Conservation (phyloP, 2,329 filamentous ascomycete genomes). For the Calonectria montana region DNA sequence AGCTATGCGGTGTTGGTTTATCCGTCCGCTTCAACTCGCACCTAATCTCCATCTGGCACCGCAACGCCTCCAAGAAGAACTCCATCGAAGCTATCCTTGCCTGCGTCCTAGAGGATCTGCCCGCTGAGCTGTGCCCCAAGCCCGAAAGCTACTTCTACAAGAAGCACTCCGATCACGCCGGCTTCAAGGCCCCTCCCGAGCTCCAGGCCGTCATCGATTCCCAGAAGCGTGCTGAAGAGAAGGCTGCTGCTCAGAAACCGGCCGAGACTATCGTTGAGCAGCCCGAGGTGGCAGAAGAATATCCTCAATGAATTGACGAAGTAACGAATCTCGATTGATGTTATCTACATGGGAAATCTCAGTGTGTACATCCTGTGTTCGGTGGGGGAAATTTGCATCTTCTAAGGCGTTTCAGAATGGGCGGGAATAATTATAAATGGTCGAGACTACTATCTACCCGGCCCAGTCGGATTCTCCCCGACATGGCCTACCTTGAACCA, state of each 20-base stretch:
- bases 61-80: constrained; percentile 82
- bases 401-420: constrained; percentile 44
- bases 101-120: constrained; percentile 79
- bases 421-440: constrained; percentile 24
- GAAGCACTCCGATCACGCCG: constrained; percentile 88
- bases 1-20: constrained; percentile 90
- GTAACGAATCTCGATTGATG: constrained; percentile 16
- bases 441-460: constrained; percentile 16
- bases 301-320: constrained; percentile 39
- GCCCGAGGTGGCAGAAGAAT: constrained; percentile 41
- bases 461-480: constrained; percentile 11
- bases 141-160: constrained; percentile 84
- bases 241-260: constrained; percentile 36
- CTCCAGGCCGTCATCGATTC: constrained; percentile 69
- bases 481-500: constrained; percentile 12
- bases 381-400: constrained; percentile 38
- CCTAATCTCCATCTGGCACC: constrained; percentile 93
- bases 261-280: constrained; percentile 31
- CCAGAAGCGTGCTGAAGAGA: constrained; percentile 60
- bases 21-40: constrained; percentile 90
- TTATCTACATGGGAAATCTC: constrained; percentile 30
- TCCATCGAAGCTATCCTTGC: constrained; percentile 81
- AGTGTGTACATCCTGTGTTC: constrained; percentile 25
- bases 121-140: constrained; percentile 78
- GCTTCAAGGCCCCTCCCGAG: constrained; percentile 76